These are phyloP conservation scores for Quercus berberidifolia DNA, from an alignment of 306 rosid species.

Conservation along the genomic window DNA sequence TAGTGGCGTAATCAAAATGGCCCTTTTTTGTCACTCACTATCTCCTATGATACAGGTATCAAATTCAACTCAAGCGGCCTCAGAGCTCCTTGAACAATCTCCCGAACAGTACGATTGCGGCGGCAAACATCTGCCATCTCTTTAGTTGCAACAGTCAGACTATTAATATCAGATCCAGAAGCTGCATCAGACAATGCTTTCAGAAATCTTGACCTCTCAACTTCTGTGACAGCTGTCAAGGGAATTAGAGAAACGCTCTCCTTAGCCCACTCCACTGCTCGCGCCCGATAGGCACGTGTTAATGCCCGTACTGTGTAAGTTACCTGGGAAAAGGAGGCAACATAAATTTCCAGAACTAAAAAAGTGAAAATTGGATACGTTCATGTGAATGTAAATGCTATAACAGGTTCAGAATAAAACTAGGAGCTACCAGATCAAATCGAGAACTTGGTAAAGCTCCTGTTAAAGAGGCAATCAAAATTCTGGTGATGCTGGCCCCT, in stretches of 20 bases:
- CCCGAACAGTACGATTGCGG: constrained; percentile 87
- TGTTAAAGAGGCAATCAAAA: constrained; percentile 85
- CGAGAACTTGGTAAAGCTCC: constrained; percentile 97
- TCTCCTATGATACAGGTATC: constrained; percentile 57
- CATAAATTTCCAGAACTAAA: constrained; percentile 14
- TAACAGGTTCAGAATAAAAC: constrained; percentile 1
- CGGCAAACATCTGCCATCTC: constrained; percentile 95
- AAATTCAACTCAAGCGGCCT: constrained; percentile 84
- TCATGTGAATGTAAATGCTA: neutral
- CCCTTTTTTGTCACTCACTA: constrained; percentile 38
- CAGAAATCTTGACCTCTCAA: constrained; percentile 78
- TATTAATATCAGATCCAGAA: constrained; percentile 60
- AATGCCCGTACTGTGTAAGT: constrained; percentile 72
- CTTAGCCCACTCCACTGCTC: constrained; percentile 86
- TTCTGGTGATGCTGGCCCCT: constrained; percentile 65
- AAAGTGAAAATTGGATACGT: neutral
- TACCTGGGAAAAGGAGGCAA: constrained; percentile 48
- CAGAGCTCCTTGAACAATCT: constrained; percentile 96
- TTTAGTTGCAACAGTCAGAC: constrained; percentile 56
- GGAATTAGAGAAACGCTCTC: constrained; percentile 72
- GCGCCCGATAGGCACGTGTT: constrained; percentile 64
- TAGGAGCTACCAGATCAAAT: constrained; percentile 67
- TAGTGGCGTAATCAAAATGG: constrained; percentile 77
- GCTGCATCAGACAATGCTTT: constrained; percentile 84
- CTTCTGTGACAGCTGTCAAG: constrained; percentile 75